Conservation (phyloP, 2,329 filamentous ascomycete genomes). For the Neonectria coccinea region DNA sequence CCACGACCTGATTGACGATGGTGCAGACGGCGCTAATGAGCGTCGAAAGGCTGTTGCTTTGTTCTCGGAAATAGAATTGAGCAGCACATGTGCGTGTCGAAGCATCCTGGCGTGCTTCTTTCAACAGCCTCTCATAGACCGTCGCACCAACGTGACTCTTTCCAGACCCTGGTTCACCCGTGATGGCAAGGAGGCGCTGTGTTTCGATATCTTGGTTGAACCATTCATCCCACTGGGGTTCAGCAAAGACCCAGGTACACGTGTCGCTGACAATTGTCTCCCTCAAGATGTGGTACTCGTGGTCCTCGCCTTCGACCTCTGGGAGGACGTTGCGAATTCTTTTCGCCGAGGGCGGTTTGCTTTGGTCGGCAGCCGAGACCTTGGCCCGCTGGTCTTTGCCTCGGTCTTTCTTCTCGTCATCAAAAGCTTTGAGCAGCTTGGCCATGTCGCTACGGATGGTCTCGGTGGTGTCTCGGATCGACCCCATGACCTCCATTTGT, state of each 20-base stretch:
- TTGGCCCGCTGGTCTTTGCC: conserved; percentile 33
- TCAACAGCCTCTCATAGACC: conserved; percentile 36
- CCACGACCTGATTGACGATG: conserved; percentile 47
- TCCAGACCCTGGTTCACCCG: conserved; percentile 47
- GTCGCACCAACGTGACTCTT: conserved; percentile 50
- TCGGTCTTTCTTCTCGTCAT: conserved; percentile 36
- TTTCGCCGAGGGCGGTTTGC: conserved; percentile 40
- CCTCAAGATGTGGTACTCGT: conserved; percentile 45
- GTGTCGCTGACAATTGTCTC: conserved; percentile 48
- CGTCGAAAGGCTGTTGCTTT: conserved; percentile 40
- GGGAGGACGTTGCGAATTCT: conserved; percentile 42
- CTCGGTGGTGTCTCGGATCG: conserved; percentile 44
- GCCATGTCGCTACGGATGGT: conserved; percentile 45
- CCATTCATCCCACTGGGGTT: conserved; percentile 48
- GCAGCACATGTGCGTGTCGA: conserved; percentile 38
- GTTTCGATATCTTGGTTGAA: conserved; percentile 19
- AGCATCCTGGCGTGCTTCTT: conserved; percentile 29
- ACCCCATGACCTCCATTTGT: conserved; percentile 42
- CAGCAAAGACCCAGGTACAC: conserved; percentile 47
- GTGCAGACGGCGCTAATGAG: conserved; percentile 45
- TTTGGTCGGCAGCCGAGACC: conserved; percentile 32
- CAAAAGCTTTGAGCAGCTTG: conserved; percentile 44
- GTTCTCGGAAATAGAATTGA: conserved; percentile 54
- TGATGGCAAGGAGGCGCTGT: conserved; percentile 44
- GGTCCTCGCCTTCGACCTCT: conserved; percentile 35